Evolutionary conservation across 352 stramenopile species (phyloP).

Genomic region (Peronospora farinosa): DNA sequence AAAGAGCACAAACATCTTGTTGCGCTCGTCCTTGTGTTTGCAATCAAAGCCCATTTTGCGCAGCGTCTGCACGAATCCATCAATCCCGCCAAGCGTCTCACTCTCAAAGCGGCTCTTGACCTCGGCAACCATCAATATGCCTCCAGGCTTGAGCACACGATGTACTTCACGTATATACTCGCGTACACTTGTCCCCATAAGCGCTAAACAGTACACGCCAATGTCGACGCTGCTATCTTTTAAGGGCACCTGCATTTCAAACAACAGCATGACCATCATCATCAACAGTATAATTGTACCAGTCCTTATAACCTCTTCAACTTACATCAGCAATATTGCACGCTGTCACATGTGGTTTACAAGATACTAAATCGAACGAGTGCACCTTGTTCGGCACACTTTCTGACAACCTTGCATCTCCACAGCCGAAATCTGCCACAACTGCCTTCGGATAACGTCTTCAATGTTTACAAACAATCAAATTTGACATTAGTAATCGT

Average conservation of each 20-base stretch:
- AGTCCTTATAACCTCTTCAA: neutral
- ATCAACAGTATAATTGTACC: neutral
- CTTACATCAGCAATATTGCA: constrained; percentile 94
- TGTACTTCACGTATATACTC: constrained; percentile 96
- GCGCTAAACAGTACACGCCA: constrained; percentile 94
- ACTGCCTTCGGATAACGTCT: constrained; percentile 65
- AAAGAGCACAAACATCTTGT: constrained; percentile 86
- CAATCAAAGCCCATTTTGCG: constrained; percentile 65
- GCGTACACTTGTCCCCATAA: constrained; percentile 97
- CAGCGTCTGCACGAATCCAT: constrained; percentile 55
- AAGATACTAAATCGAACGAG: constrained; percentile 97
- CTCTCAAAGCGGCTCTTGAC: constrained; percentile 83
- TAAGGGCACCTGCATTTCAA: constrained; percentile 85
- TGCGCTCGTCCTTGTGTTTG: constrained; percentile 64
- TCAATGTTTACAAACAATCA: constrained; percentile 5
- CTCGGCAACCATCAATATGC: constrained; percentile 85
- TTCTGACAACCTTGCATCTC: constrained; percentile 92
- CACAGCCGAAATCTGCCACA: constrained; percentile 97
- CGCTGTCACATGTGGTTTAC: constrained; percentile 88
- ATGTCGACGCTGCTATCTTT: constrained; percentile 88
- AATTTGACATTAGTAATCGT: neutral
- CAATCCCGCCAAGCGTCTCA: constrained; percentile 52
- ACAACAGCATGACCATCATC: neutral
- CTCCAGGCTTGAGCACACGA: constrained; percentile 90
- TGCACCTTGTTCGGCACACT: constrained; percentile 89